Evolutionary conservation across 768 basidiomycete genomes (phyloP).

Genomic region (Podaxis carcinomalis): DNA sequence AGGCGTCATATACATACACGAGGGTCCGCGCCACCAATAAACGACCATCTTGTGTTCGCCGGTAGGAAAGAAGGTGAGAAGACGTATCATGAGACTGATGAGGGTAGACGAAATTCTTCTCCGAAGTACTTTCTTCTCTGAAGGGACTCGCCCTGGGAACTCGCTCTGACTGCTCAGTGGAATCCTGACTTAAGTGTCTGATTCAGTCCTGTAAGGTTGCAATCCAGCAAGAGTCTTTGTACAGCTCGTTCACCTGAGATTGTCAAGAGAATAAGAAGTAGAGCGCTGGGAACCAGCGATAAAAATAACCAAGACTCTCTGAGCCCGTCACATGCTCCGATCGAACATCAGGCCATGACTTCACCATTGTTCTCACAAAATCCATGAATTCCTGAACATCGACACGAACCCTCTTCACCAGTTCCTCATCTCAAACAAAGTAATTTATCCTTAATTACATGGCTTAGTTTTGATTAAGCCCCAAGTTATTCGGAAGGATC

Average conservation of each 20-base stretch:
- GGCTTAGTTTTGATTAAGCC: neutral
- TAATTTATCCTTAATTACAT: neutral
- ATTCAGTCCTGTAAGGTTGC: neutral
- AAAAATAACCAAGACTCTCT: neutral
- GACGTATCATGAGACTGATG: neutral
- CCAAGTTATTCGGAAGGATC: conserved; percentile 12
- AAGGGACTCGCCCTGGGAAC: too few species aligned
- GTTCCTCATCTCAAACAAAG: neutral
- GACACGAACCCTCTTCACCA: neutral
- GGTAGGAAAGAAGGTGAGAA: neutral
- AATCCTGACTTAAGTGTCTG: neutral
- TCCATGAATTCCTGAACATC: neutral
- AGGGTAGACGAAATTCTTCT: neutral
- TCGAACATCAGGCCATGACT: neutral
- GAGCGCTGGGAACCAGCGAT: neutral
- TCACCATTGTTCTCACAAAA: neutral
- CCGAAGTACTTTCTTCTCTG: neutral
- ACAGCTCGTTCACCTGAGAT: neutral
- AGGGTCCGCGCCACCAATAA: neutral
- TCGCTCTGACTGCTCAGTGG: neutral
- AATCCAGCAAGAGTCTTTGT: neutral
- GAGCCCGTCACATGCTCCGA: neutral
- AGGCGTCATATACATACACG: neutral
- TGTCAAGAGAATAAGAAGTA: neutral
- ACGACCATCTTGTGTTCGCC: neutral